Conservation (phyloP, 164 flowering plant genomes). For the Protea cynaroides region DNA sequence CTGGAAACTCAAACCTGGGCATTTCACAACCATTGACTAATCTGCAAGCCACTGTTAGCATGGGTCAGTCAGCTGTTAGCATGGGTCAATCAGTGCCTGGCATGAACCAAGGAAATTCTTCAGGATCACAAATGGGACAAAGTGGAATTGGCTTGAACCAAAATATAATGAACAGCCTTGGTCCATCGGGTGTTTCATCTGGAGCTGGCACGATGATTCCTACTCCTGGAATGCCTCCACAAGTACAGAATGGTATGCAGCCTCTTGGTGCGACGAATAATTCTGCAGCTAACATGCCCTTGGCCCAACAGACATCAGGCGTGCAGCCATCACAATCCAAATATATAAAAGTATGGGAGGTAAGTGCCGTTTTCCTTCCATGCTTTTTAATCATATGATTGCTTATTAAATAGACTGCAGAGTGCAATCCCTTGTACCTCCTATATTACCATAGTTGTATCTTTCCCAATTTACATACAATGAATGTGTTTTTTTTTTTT, state of each 20-base stretch:
- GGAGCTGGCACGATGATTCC: slow-evolving; percentile 83
- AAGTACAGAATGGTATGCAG: slow-evolving; percentile 57
- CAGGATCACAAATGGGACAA: slow-evolving; percentile 65
- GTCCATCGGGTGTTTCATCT: slow-evolving; percentile 45
- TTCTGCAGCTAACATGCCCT: slow-evolving; percentile 52
- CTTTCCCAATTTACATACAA: too few species aligned
- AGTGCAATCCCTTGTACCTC: too few species aligned
- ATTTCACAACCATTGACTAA: slow-evolving; percentile 60
- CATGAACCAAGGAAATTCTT: slow-evolving; percentile 59
- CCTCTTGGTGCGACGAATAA: slow-evolving; percentile 40
- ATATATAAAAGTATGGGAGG: slow-evolving; percentile 97
- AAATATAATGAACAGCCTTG: slow-evolving; percentile 52
- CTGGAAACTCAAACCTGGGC: slow-evolving; percentile 57
- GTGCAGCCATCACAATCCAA: slow-evolving; percentile 61
- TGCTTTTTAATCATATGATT: too few species aligned
- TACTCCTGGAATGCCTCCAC: slow-evolving; percentile 81
- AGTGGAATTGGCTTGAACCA: slow-evolving; percentile 64
- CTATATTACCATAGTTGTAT: too few species aligned
- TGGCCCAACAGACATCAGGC: slow-evolving; percentile 57
- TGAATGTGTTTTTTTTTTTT: too few species aligned
- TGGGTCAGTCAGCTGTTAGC: slow-evolving; percentile 56
- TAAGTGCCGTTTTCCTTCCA: slow-evolving; percentile 15
- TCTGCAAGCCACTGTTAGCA: slow-evolving; percentile 54
- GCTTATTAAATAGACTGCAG: too few species aligned
- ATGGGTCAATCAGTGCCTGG: slow-evolving; percentile 57